Evolutionary conservation across 805 yeast genomes (phyloP), one percentile per base, ranked within the genome.

Genomic region (Nakazawaea anatomiae): DNA sequence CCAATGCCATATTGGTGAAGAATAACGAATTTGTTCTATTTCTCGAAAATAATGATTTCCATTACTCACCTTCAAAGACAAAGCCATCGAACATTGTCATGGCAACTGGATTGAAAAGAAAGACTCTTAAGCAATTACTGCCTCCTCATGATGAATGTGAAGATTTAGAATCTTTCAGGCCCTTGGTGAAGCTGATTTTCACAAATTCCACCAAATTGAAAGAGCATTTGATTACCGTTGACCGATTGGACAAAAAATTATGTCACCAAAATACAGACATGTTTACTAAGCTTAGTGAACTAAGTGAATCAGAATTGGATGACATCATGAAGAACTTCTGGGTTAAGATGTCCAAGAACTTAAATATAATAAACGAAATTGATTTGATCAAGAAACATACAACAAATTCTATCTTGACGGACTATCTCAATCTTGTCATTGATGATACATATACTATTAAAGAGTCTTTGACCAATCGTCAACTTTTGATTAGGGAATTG

Each of bases 391-490:
- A 83, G 57, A 85, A 88, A 42, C 79, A 87, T 8, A 77, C 83
- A 53, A 88, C 85, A 55, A 73, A 81, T 67, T 90, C 94, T 0
- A 75, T 86, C 0, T 65, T 92, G 36, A 90, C 88, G 1, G 97
- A 92, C 58, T 86, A 86, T 1, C 63, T 89, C 12, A 80, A 75
- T 51, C 72, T 78, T 58, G 70, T 89, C 31, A 71, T 81, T 4
- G 78, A 79, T 54, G 97, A 91, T 58, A 85, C 94, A 12, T 94
- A 85, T 65, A 83, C 86, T 52, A 85, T 91, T 52, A 94, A 94
- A 66, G 99, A 94, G 67, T 85, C 96, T 0, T 72, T 94, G 50
- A 94, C 99, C 0, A 91, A 92, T 67, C 76, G 99, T 53, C 96
- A 94, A 65, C 73, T 94, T 52, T 69, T 92, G 39, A 94, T 94